These are phyloP conservation scores for Aspergillus wentii DNA, from an alignment of 495 filamentous ascomycete genomes.

Conservation along the genomic window DNA sequence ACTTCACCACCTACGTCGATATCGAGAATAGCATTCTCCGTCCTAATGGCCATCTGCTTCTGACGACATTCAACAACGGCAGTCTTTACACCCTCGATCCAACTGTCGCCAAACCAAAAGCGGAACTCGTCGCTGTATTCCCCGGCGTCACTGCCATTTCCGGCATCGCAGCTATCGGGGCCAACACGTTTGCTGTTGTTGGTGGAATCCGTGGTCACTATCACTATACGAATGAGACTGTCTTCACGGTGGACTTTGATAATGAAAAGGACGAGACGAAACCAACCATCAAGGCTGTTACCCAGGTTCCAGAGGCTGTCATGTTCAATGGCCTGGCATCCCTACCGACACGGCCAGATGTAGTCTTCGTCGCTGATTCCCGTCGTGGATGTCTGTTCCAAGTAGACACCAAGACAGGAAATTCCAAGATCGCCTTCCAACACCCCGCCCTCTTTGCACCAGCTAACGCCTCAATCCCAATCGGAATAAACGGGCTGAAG, in stretches of 20 bases:
- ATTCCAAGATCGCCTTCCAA: conserved; percentile 22
- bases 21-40: conserved; percentile 44
- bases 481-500: conserved; percentile 41
- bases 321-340: conserved; percentile 37
- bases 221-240: conserved; percentile 18
- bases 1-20: conserved; percentile 18
- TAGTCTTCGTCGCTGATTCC: conserved; percentile 32
- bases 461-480: conserved; percentile 10
- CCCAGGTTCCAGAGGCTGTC: conserved; percentile 24
- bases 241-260: conserved; percentile 29
- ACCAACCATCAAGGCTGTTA: conserved; percentile 16
- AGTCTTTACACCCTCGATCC: conserved; percentile 24
- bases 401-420: conserved; percentile 33
- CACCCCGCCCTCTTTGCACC: conserved; percentile 12
- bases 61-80: conserved; percentile 28
- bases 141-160: conserved; percentile 22
- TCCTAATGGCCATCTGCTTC: conserved; percentile 38
- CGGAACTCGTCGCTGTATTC: conserved; percentile 34
- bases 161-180: conserved; percentile 33
- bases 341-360: conserved; percentile 12
- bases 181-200: conserved; percentile 34
- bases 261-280: conserved; percentile 13
- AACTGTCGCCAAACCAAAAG: conserved; percentile 11
- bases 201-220: conserved; percentile 28
- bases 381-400: conserved; percentile 34